Evolutionary conservation across 305 asterid genomes (phyloP), one percentile per base, ranked within the genome.

Genomic region (Andrographis paniculata): DNA sequence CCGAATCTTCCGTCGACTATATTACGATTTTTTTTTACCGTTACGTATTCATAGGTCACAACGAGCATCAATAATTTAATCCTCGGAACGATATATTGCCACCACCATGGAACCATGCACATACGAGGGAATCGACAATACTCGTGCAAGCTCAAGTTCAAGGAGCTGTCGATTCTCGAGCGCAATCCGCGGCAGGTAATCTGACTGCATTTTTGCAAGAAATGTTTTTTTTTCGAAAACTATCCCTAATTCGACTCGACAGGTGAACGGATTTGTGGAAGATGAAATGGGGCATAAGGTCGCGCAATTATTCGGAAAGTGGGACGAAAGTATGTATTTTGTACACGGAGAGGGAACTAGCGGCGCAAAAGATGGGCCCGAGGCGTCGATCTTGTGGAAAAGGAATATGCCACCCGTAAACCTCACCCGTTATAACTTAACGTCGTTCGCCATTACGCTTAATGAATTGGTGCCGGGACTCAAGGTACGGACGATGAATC

Each of bases 141-240:
- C 58, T 89, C 94, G 3, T 89, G 98, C 87, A 85, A 76, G 59
- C 82, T 89, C 62, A 89, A 85, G 75, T 89, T 82, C 72, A 89
- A 89, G 73, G 98, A 89, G 78, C 94, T 73, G 64, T 89, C 95
- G 50, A 70, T 89, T 49, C 83, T 89, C 28, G 98, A 89, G 1
- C 84, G 97, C 49, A 82, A 80, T 75, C 95, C 98, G 61, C 98
- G 66, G 59, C 96, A 89, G 94, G 95, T 89, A 72, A 59, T 18
- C 17, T 50, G n/a, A n/a, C 24, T 48, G 20, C 20, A 24, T 10
- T 37, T 50, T 45, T 28, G 13, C 24, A 12, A 21, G 22, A 33
- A 33, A 33, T 15, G 1, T 27, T 41, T 33, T 22, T 58, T 60
- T 48, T 52, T 50, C 49, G 49, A 27, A 21, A 31, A 48, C 18